Conservation (phyloP, 2,329 filamentous ascomycete genomes). For the Sordariomycetes sp. region DNA sequence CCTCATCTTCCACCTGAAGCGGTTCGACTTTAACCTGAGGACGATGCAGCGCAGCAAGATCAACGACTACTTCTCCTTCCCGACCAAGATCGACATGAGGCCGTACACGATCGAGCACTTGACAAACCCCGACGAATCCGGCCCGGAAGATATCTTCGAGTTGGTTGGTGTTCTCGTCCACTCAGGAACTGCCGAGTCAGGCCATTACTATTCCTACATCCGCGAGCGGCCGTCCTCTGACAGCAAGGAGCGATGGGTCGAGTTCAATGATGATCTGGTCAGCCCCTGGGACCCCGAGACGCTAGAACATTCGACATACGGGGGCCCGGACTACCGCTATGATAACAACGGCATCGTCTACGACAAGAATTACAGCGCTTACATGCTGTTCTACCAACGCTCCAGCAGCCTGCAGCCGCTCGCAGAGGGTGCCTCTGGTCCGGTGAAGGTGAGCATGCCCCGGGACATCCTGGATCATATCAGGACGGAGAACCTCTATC, state of each 20-base stretch:
- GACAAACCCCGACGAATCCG: conserved; percentile 45
- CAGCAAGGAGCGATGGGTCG: conserved; percentile 56
- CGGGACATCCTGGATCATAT: conserved; percentile 47
- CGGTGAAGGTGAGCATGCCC: conserved; percentile 33
- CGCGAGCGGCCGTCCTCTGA: conserved; percentile 58
- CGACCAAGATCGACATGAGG: conserved; percentile 70
- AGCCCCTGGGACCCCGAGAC: conserved; percentile 61
- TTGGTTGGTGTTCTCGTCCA: conserved; percentile 93
- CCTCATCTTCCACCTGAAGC: conserved; percentile 87
- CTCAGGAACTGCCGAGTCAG: conserved; percentile 82
- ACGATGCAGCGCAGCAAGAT: conserved; percentile 81
- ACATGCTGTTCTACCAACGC: conserved; percentile 96
- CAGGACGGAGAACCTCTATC: conserved; percentile 57
- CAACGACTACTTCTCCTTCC: conserved; percentile 90
- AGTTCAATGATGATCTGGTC: conserved; percentile 90
- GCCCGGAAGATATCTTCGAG: conserved; percentile 70
- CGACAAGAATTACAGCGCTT: conserved; percentile 75
- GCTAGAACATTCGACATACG: conserved; percentile 71
- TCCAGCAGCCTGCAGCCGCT: conserved; percentile 51
- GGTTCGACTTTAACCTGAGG: conserved; percentile 71
- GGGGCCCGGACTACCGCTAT: conserved; percentile 51
- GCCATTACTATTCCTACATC: conserved; percentile 95
- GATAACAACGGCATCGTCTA: conserved; percentile 34
- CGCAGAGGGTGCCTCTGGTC: conserved; percentile 24
- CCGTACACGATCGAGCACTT: conserved; percentile 84